Base-by-base conservation (phyloP, 768 basidiomycete species). In the Boletus rufocinnamomeus region DNA sequence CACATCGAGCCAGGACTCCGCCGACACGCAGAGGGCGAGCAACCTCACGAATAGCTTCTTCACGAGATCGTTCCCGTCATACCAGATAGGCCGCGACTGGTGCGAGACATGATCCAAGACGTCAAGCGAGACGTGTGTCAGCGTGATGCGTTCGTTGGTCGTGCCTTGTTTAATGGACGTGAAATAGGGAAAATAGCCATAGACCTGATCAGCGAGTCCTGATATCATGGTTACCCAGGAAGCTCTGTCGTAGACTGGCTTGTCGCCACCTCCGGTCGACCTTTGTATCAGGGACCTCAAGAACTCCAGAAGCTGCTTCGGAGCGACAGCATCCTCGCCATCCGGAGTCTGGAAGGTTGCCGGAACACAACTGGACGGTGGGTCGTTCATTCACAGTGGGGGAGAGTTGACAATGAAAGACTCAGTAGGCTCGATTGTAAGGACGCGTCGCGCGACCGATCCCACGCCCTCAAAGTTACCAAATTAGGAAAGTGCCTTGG, bases 1-100 rank as follows among this genome's bases (percentile, higher is more conserved):
- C n/a, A 74, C 75, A 51, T 82, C 82, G 35, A 79, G 67, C 85
- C 89, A 91, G 34, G 79, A 69, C 59, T 87, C 86, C 37, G 89
- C 74, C 2, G 79, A 77, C 52, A 77, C 68, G 65, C 81, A 84
- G 32, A 90, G 76, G 40, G 79, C 78, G 13, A 88, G 66, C 44
- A 89, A 66, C 40, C 80, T 76, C 27, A 75, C 71, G 56, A 87
- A 79, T 6, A 85, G 60, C 54, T 77, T 82, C 62, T 78, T 75
- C 27, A 83, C 74, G 35, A 86, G 68, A 43, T 76, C 75, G 10
- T 77, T 75, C 11, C 78, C 72, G 25, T 75, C 75, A 41, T 71
- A 70, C 65, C 80, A 85, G n/a, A 88, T 72, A 10, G 75, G 77
- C 51, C 83, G 80, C 14, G 82, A 79, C 40, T 77, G 76, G 59